Evolutionary conservation across 2,329 filamentous ascomycete species (phyloP), one percentile per base, ranked within the genome.

Genomic region (Fonsecaea nubica): DNA sequence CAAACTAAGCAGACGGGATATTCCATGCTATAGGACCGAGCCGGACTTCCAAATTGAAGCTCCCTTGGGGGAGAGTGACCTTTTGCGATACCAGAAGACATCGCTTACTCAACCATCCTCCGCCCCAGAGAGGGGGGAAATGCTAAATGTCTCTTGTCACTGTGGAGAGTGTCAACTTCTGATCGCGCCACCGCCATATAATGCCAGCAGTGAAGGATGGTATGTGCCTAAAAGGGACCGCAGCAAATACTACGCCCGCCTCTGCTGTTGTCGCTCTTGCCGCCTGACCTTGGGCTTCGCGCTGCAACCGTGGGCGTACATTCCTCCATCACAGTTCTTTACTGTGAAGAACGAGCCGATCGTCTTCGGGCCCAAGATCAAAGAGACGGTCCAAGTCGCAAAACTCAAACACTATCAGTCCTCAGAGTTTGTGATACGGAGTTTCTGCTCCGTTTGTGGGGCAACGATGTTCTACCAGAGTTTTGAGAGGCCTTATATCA

Each of bases 221-320:
- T 84, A 86, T 6, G 77, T 78, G n/a, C 85, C 83, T 75, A 38
- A 53, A 12, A 73, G 85, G 9, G 85, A 90, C 57, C 52, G 78
- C 9, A 82, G 77, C 5, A 85, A 81, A 66, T 90, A 87, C 74
- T 77, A 88, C 1, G 85, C 86, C 2, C 86, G 86, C 1, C 82
- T 84, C 7, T 91, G 89, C 72, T 81, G 83, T 1, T 92, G 89
- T 75, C 80, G 77, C 4, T 85, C 86, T 1, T 92, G 89, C 74
- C 85, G 89, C 5, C 78, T 87, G 3, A 76, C 78, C 0, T 83
- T 85, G 0, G 88, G 89, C 2, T 88, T 87, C 69, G 87, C 90
- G 63, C 83, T 90, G 55, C 85, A 89, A 71, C 79, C 84, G 0
- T 92, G 89, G 89, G 82, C 86, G 0, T 92, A 90, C 72, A 78